Evolutionary conservation across 2,329 filamentous ascomycete species (phyloP), one percentile per base, ranked within the genome.

Genomic region (Epichloe amarillans): DNA sequence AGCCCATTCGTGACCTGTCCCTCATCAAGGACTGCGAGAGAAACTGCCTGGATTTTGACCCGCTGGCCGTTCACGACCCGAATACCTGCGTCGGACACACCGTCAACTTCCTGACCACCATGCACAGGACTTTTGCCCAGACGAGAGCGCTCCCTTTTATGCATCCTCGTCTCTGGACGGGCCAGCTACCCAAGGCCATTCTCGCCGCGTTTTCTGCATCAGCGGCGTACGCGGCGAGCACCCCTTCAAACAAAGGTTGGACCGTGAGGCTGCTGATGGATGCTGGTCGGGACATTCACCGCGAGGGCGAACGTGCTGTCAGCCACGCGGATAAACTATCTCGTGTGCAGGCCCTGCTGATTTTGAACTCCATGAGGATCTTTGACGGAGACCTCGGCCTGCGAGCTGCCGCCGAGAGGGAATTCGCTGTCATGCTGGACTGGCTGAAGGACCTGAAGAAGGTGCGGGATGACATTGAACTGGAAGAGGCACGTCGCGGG

Each of bases 301-400:
- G 61, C 39, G 64, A 67, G 40, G 66, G 64, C 8, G 62, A 66
- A 53, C 54, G 52, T 14, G 62, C 61, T 6, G 53, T 52, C 5
- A 65, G 64, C 3, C 61, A 62, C 0, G 53, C 57, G 1, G 68
- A 72, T 41, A 71, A 69, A 60, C 60, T 73, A 30, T 69, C 69
- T 4, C 63, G 70, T 12, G 62, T 70, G 4, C 71, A 74, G 56
- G 71, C 70, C 1, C 60, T 73, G 17, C 52, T 70, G 15, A 53
- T 72, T 12, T 58, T 72, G 33, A 68, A 72, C 53, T 60, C 64
- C 2, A 68, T 74, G 37, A 64, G 70, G 41, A 61, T 71, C 53
- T 69, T 72, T 48, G 70, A 73, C 40, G 72, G 70, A 0, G 70
- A 74, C 47, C 52, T 73, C 3, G 55, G 60, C 4, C 57, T 73